Evolutionary conservation across 1,284 basidiomycete species (phyloP).

Genomic region (Exobasidium rhododendri): DNA sequence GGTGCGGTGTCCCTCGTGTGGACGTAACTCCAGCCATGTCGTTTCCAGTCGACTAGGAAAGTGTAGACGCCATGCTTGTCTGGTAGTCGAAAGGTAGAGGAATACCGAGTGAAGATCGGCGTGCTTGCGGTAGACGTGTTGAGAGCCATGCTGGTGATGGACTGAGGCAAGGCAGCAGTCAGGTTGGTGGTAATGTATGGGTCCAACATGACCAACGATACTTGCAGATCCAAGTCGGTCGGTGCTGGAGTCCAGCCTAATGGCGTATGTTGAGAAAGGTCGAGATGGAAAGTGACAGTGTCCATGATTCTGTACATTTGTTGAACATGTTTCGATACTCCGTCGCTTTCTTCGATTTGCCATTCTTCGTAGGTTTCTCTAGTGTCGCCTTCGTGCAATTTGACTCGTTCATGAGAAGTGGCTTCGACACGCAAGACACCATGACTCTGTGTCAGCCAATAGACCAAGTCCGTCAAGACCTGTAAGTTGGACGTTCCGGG

Average conservation of each 20-base stretch:
- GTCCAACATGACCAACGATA: conserved; percentile 97
- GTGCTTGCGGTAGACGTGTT: not conserved
- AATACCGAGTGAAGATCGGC: conserved; percentile 61
- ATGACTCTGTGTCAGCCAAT: conserved; percentile 88
- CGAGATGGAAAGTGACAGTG: conserved; percentile 70
- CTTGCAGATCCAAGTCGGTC: conserved; percentile 72
- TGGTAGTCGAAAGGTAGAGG: conserved; percentile 76
- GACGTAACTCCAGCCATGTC: conserved; percentile 76
- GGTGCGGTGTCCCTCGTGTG: conserved; percentile 70
- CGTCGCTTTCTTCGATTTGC: conserved; percentile 55
- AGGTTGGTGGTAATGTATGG: conserved; percentile 56
- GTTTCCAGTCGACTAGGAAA: conserved; percentile 81
- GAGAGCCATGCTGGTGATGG: not conserved
- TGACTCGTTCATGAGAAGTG: conserved; percentile 69
- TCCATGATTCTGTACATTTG: conserved; percentile 80
- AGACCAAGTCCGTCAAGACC: conserved; percentile 70
- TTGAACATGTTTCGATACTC: conserved; percentile 49
- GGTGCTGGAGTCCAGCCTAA: conserved; percentile 71
- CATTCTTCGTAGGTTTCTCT: conserved; percentile 49
- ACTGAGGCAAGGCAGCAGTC: conserved; percentile 15
- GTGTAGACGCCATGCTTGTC: conserved; percentile 98
- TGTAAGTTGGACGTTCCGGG: conserved; percentile 64
- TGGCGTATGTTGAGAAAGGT: conserved; percentile 66
- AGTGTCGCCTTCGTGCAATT: conserved; percentile 55
- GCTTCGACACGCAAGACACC: conserved; percentile 74